Conservation (phyloP, 352 stramenopile species). For the Pythium volutum region DNA sequence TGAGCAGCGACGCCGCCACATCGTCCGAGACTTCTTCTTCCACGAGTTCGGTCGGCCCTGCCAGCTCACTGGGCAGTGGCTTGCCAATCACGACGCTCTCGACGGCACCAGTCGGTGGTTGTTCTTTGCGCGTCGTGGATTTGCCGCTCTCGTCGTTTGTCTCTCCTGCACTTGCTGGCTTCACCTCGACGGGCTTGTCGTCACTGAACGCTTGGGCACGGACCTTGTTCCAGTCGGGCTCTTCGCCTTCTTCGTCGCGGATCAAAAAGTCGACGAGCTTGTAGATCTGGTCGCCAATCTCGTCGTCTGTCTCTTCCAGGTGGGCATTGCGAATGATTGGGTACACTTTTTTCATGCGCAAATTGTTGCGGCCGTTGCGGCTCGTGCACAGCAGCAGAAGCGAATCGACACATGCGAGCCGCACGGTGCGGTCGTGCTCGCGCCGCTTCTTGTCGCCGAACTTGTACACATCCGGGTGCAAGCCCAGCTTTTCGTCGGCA, state of each 20-base stretch:
- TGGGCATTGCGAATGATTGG: conserved; percentile 83
- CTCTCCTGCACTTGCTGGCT: neutral
- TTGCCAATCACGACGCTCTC: conserved; percentile 33
- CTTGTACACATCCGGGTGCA: conserved; percentile 74
- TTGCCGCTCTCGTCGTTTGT: neutral
- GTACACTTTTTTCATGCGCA: conserved; percentile 86
- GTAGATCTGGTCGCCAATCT: conserved; percentile 86
- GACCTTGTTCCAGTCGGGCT: conserved; percentile 80
- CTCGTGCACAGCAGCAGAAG: conserved; percentile 78
- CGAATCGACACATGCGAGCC: conserved; percentile 66
- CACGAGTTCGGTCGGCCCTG: conserved; percentile 22
- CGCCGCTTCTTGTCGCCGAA: conserved; percentile 83
- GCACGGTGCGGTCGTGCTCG: conserved; percentile 70
- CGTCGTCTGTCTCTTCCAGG: conserved; percentile 73
- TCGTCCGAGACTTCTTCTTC: conserved; percentile 74
- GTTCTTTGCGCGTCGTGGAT: neutral
- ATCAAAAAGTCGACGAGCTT: conserved; percentile 88
- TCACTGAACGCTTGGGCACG: conserved; percentile 59
- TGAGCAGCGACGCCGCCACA: conserved; percentile 56
- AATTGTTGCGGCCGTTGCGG: conserved; percentile 67
- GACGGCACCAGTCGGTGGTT: neutral
- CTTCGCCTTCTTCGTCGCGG: conserved; percentile 82
- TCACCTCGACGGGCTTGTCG: conserved; percentile 23
- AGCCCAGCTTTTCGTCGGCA: conserved; percentile 74
- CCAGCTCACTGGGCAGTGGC: conserved; percentile 33